phyloP scores from a whole-genome alignment of 2,329 filamentous ascomycete species.

The Penicillium brevicompactum region DNA sequence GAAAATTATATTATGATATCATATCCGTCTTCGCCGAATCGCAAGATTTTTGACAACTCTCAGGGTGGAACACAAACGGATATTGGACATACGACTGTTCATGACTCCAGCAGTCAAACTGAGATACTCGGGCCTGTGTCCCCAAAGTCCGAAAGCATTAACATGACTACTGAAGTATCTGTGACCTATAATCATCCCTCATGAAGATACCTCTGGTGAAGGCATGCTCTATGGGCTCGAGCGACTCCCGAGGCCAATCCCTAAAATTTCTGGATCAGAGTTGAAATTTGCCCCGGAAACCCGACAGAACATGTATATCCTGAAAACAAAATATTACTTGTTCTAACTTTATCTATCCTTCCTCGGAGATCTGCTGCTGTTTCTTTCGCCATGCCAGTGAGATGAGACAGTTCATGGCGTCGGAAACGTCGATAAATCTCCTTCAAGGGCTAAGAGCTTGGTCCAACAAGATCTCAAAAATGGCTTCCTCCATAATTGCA shows the following conservation, averaged over 20 bases:
- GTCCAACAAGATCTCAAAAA: slow-evolving; percentile 9
- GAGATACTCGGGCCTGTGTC: slow-evolving; percentile 8
- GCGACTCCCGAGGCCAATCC: too few species aligned
- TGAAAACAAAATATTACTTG: too few species aligned
- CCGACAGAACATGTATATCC: too few species aligned
- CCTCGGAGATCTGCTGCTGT: too few species aligned
- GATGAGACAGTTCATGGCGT: too few species aligned
- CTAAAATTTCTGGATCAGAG: too few species aligned
- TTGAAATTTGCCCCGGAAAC: too few species aligned
- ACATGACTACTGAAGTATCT: slow-evolving; percentile 16
- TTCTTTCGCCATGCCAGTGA: too few species aligned
- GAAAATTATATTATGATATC: slow-evolving; percentile 19
- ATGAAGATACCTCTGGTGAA: not conserved
- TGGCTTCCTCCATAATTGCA: slow-evolving; percentile 13
- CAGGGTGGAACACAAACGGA: slow-evolving; percentile 13
- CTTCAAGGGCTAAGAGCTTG: not conserved
- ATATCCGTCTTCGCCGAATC: slow-evolving; percentile 3
- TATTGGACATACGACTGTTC: slow-evolving; percentile 11
- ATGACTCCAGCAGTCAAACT: slow-evolving; percentile 10
- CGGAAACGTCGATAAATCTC: not conserved
- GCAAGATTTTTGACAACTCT: slow-evolving; percentile 15
- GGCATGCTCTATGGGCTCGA: not conserved
- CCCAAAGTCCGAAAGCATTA: slow-evolving; percentile 12
- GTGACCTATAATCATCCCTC: slow-evolving; percentile 9
- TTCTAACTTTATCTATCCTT: too few species aligned